Evolutionary conservation across 148 eudicot genomes (phyloP), one percentile per base, ranked within the genome.

Genomic region (Fallopia convolvulus): DNA sequence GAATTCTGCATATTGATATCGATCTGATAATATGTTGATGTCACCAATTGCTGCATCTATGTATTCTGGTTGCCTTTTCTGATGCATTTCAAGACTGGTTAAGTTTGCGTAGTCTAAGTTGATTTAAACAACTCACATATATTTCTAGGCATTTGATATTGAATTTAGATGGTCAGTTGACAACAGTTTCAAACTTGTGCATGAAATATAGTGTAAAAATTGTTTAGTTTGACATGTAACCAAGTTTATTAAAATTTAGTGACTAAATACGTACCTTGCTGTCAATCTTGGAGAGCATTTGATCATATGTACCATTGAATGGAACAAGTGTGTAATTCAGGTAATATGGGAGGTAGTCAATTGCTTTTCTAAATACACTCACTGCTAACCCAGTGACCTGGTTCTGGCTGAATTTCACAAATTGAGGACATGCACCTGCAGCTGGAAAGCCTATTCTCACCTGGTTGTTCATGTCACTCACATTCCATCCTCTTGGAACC

Each of bases 401-500:
- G 3, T 68, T 33, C 44, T 68, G 42, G 72, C 72, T 39, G 21
- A 33, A 33, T 15, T 68, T 36, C 72, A 68, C 46, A 17, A 68
- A 68, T 41, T 68, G 72, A 68, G 20, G 8, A 17, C 72, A 68
- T 36, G 72, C 72, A 68, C 72, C 72, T 1, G n/a, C 72, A 36
- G 44, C 72, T 5, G 72, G 72, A 36, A 68, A 15, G 1, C 72
- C 72, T 36, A 68, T 68, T 36, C 20, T 68, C 72, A 68, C 41
- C 6, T 1, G 70, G 32, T 8, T 3, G 72, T 39, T 17, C 5
- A 6, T 15, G 41, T 68, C 3, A 10, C 72, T 39, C 3, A 68
- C 36, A 68, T 36, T 68, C 72, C 72, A 68, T 68, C 72, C 72
- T 39, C 72, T 68, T 39, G 72, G 72, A 68, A 68, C 17, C 72